These are phyloP conservation scores for Hymenoscyphus occultus DNA, from an alignment of 2,329 filamentous ascomycete species.

Conservation along the genomic window DNA sequence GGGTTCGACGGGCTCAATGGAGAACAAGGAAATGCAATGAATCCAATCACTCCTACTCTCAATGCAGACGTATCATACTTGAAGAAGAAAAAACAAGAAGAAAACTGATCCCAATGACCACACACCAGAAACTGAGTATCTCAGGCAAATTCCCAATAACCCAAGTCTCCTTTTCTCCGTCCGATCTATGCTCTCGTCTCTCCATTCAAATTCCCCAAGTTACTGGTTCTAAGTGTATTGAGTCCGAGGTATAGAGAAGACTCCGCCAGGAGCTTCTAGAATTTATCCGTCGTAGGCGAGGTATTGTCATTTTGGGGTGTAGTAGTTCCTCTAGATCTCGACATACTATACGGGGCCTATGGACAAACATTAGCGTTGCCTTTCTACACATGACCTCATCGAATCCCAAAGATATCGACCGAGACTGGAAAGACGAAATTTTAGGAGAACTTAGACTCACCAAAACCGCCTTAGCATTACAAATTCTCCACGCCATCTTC, in stretches of 20 bases:
- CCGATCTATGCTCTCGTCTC: no score
- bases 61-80: no score
- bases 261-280: not conserved
- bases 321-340: slow-evolving; percentile 6
- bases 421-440: slow-evolving; percentile 11
- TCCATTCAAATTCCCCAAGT: no score
- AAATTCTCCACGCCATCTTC: slow-evolving; percentile 91
- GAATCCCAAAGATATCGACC: not conserved
- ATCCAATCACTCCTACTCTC: no score
- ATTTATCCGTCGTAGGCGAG: slow-evolving; percentile 5
- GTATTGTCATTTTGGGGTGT: not conserved
- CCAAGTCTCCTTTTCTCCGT: no score
- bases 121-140: no score
- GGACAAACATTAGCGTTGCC: not conserved
- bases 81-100: no score
- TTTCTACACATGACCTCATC: not conserved
- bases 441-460: slow-evolving; percentile 50
- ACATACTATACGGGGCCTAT: slow-evolving; percentile 14
- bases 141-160: no score
- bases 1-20: no score
- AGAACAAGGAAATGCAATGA: no score
- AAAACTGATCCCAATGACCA: no score
- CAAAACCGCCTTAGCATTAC: slow-evolving; percentile 91
- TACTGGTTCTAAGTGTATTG: not conserved
- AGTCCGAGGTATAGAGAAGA: not conserved